phyloP scores from a whole-genome alignment of 371 early-diverging fungal genomes.

The Mortierella sp. region DNA sequence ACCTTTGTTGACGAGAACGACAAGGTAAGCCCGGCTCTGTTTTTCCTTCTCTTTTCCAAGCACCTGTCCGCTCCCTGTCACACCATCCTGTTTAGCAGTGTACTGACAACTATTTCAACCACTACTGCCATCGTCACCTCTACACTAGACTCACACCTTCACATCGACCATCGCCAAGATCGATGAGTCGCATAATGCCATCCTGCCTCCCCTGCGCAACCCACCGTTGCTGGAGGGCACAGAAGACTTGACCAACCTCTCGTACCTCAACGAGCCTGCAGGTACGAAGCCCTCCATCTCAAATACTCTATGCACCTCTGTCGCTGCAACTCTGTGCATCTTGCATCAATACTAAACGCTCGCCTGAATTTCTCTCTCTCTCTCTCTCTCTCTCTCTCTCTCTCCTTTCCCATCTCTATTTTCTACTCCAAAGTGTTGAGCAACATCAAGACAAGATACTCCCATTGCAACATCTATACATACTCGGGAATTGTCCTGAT shows the following conservation, averaged over 20 bases:
- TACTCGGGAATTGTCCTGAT: conserved; percentile 99
- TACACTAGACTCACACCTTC: conserved; percentile 74
- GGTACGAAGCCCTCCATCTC: conserved; percentile 57
- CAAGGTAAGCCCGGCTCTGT: conserved; percentile 53
- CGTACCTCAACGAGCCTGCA: conserved; percentile 91
- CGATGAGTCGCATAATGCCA: conserved; percentile 68
- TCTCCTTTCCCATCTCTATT: conserved; percentile 3
- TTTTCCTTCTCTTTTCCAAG: too few relatives aligned
- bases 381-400: conserved; percentile 4
- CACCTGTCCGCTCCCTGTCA: too few relatives aligned
- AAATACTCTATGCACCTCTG: not conserved
- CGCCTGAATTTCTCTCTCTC: not conserved
- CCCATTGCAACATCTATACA: conserved; percentile 96
- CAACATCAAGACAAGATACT: conserved; percentile 88
- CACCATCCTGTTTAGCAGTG: too few relatives aligned
- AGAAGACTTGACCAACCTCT: conserved; percentile 92
- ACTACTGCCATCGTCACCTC: not conserved
- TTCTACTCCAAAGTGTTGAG: conserved; percentile 77
- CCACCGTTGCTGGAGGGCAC: conserved; percentile 89
- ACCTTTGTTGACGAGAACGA: conserved; percentile 72
- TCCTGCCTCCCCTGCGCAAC: conserved; percentile 90
- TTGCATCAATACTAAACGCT: not conserved
- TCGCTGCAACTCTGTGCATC: not conserved
- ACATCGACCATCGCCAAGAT: conserved; percentile 77
- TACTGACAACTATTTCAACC: not conserved